Evolutionary conservation across 805 yeast species (phyloP).

Genomic region (Candida ovalis): DNA sequence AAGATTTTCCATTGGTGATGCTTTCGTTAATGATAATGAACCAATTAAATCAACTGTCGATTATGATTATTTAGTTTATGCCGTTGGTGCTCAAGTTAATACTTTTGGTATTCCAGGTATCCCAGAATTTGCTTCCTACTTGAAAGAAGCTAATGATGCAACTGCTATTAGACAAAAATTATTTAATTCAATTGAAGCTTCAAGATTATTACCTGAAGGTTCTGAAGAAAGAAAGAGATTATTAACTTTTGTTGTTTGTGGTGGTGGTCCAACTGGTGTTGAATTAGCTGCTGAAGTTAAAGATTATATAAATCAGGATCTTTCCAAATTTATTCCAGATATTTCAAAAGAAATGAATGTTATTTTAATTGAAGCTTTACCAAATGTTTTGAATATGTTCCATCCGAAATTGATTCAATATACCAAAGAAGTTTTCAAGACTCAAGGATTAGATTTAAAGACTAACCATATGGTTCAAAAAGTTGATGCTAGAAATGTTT

Average conservation of each 20-base stretch:
- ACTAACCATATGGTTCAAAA: slow-evolving; percentile 86
- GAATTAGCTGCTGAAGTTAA: slow-evolving; percentile 96
- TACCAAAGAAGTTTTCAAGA: slow-evolving; percentile 72
- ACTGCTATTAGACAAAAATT: slow-evolving; percentile 76
- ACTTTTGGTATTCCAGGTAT: slow-evolving; percentile 96
- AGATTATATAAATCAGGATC: slow-evolving; percentile 90
- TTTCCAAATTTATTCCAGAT: slow-evolving; percentile 84
- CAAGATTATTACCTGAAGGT: slow-evolving; percentile 69
- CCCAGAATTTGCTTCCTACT: slow-evolving; percentile 77
- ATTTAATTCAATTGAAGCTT: slow-evolving; percentile 87
- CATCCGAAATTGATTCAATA: slow-evolving; percentile 67
- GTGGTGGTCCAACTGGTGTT: slow-evolving; percentile 99
- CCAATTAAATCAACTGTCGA: slow-evolving; percentile 43
- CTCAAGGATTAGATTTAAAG: slow-evolving; percentile 64
- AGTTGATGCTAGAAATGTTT: slow-evolving; percentile 68
- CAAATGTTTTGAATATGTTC: slow-evolving; percentile 78
- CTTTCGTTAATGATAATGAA: slow-evolving; percentile 43
- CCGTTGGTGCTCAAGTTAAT: slow-evolving; percentile 93
- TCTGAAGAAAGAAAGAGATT: slow-evolving; percentile 78
- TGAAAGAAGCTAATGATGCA: slow-evolving; percentile 89
- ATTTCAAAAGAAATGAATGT: slow-evolving; percentile 79
- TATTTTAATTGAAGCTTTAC: slow-evolving; percentile 85
- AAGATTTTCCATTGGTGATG: slow-evolving; percentile 52
- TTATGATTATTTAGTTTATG: slow-evolving; percentile 84
- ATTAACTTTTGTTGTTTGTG: slow-evolving; percentile 86